Conservation (phyloP, 208 protist species). For the Strigomonas oncopelti region DNA sequence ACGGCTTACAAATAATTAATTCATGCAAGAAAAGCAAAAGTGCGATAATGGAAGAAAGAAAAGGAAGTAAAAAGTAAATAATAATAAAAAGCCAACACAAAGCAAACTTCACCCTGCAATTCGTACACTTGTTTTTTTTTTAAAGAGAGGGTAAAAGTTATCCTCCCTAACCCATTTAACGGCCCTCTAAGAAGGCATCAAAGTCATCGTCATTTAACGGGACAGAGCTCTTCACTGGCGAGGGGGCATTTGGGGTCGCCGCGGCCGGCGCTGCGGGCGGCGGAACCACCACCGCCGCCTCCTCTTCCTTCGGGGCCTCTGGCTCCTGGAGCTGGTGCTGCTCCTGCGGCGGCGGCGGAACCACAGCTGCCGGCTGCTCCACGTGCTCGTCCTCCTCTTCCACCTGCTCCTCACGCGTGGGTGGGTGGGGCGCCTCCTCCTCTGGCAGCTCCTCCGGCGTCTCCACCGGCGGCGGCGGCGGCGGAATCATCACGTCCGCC, state of each 20-base stretch:
- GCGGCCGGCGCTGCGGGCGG: constrained; percentile 2
- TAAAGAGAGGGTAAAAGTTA: no score
- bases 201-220: constrained; percentile 59
- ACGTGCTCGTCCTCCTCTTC: background rate
- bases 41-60: background rate
- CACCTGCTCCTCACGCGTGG: background rate
- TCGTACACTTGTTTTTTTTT: no score
- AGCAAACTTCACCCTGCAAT: no score
- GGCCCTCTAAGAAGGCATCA: constrained; percentile 65
- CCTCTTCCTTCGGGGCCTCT: background rate
- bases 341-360: background rate
- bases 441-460: background rate
- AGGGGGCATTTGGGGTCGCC: background rate
- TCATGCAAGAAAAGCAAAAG: background rate
- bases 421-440: constrained; percentile 1
- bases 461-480: constrained; percentile 1
- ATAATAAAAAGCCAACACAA: no score
- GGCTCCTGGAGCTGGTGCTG: background rate
- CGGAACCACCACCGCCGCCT: background rate
- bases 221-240: background rate
- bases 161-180: no score
- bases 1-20: background rate
- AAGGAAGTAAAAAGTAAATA: background rate
- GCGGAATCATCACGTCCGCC: background rate
- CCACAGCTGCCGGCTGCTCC: background rate